Conservation (phyloP, 2,329 filamentous ascomycete species). For the Amylocarpus encephaloides region DNA sequence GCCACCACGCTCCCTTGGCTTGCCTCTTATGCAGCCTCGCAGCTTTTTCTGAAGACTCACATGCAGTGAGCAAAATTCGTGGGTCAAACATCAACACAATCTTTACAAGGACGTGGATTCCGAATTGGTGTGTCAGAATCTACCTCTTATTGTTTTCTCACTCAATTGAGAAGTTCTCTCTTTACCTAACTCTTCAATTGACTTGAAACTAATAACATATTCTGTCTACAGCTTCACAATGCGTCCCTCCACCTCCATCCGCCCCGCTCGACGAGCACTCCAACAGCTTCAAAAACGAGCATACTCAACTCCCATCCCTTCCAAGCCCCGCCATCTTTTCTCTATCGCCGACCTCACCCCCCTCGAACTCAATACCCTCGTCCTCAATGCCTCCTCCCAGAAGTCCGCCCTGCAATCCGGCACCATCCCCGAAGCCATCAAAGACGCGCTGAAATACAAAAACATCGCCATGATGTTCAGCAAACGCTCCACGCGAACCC, state of each 20-base stretch:
- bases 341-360: conserved; percentile 82
- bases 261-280: conserved; percentile 22
- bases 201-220: background rate
- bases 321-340: conserved; percentile 76
- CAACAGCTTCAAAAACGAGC: conserved; percentile 17
- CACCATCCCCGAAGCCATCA: conserved; percentile 51
- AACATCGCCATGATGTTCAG: conserved; percentile 95
- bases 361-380: conserved; percentile 71
- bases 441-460: conserved; percentile 61
- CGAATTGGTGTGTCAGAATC: background rate
- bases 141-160: background rate
- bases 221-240: conserved; percentile 7
- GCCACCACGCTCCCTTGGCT: background rate
- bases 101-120: background rate
- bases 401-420: conserved; percentile 73
- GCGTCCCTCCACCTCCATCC: conserved; percentile 18
- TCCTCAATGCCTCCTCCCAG: conserved; percentile 72
- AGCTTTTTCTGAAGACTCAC: conserved; percentile 8
- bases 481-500: conserved; percentile 89
- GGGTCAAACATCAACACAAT: background rate
- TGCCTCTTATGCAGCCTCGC: conserved; percentile 4
- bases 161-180: background rate
- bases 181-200: background rate
- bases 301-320: conserved; percentile 37
- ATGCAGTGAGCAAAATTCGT: conserved; percentile 6